phyloP scores from a whole-genome alignment of 345 rosid species.

The Firmiana major region DNA sequence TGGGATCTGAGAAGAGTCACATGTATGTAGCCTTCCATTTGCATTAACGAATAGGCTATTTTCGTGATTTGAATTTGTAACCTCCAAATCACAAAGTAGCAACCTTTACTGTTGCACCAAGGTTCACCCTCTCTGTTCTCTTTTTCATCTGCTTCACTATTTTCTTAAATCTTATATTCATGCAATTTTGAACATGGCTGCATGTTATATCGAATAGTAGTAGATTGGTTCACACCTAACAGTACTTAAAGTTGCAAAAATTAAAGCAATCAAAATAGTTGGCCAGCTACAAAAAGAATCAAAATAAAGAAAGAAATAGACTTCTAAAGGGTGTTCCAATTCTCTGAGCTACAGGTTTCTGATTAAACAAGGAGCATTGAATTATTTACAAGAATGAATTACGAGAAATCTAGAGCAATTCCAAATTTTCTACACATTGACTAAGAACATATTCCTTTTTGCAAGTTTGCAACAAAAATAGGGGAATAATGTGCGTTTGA shows the following conservation, averaged over 20 bases:
- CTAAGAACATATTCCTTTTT: background rate
- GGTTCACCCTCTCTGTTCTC: background rate
- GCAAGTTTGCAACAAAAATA: background rate
- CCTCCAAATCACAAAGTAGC: too few species aligned
- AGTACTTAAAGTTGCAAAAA: background rate
- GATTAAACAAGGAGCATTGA: background rate
- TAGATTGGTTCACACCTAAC: background rate
- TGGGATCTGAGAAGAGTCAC: too few species aligned
- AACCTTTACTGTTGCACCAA: too few species aligned
- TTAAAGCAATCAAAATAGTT: background rate
- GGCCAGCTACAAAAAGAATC: background rate
- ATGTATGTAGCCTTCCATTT: too few species aligned
- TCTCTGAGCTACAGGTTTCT: background rate
- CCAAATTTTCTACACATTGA: background rate
- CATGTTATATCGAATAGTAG: background rate
- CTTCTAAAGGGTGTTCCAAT: background rate
- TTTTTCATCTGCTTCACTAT: background rate
- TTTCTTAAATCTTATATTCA: background rate
- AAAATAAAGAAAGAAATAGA: background rate
- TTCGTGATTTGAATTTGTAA: too few species aligned
- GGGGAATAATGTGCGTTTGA: background rate
- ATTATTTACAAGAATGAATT: background rate
- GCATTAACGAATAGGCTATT: too few species aligned
- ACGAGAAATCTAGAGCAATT: background rate
- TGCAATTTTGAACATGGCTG: background rate